Evolutionary conservation across 2,329 filamentous ascomycete genomes (phyloP).

Genomic region (Hypoxylon rubiginosum): DNA sequence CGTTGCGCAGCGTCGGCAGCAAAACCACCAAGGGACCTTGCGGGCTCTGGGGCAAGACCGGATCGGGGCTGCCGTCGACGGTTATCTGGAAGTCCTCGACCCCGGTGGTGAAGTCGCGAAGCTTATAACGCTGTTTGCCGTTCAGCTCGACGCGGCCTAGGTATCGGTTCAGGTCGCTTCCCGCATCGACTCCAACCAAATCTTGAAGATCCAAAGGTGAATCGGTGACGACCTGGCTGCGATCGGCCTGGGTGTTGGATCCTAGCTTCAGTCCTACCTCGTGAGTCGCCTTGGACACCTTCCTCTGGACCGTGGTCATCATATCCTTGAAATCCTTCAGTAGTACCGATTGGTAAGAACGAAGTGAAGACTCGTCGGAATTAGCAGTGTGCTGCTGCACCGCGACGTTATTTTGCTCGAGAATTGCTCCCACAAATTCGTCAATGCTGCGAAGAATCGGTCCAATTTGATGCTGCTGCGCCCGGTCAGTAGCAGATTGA

Average conservation of each 20-base stretch:
- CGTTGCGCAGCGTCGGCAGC: conserved; percentile 37
- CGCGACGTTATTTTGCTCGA: conserved; percentile 7
- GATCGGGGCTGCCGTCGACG: not conserved
- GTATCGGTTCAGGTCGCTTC: conserved; percentile 22
- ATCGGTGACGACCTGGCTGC: not conserved
- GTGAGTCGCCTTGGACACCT: conserved; percentile 25
- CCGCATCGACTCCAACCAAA: conserved; percentile 21
- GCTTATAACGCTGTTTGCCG: conserved; percentile 35
- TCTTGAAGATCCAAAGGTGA: conserved; percentile 19
- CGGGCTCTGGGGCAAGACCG: not conserved
- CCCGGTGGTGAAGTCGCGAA: conserved; percentile 15
- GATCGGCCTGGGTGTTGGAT: not conserved
- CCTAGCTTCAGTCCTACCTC: conserved; percentile 30
- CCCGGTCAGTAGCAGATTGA: conserved; percentile 2
- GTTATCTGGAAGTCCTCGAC: conserved; percentile 14
- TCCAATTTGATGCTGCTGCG: conserved; percentile 20
- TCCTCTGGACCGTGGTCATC: conserved; percentile 35
- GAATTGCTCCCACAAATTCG: conserved; percentile 20
- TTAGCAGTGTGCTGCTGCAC: not conserved
- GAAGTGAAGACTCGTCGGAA: conserved; percentile 7
- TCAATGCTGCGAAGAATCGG: conserved; percentile 33
- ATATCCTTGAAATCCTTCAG: conserved; percentile 32
- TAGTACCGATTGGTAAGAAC: conserved; percentile 17
- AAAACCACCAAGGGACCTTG: conserved; percentile 19
- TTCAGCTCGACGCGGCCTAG: conserved; percentile 13